Evolutionary conservation across 2,329 filamentous ascomycete species (phyloP), one percentile per base, ranked within the genome.

Genomic region (Rosellinia necatrix): DNA sequence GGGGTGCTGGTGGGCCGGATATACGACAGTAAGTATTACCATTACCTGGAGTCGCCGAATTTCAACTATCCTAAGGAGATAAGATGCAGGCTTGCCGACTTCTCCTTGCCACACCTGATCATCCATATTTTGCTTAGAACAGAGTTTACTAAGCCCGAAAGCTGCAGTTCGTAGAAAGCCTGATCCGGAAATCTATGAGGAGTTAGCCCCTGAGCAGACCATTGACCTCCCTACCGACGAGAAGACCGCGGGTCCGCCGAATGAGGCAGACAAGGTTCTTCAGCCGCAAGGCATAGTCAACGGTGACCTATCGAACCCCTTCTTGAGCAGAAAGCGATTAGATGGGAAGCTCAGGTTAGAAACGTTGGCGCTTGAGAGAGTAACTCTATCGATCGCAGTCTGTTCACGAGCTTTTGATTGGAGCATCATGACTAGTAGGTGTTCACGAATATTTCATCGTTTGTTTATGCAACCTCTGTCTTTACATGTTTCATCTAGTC

Each of bases 381-480:
- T 93, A 2, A 81, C 84, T 0, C 74, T 94, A n/a, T 91, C 87
- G 1, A 80, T 91, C 37, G 78, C 85, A 7, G 84, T 90, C n/a
- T 78, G 91, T 51, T 80, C 85, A 42, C 82, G 83, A 58, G 87
- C 84, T 1, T 80, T 94, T 37, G 89, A 94, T 72, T 94, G 89
- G 89, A 84, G 84, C 1, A 77, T 81, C 8, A 71, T 94, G 49
- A 89, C 85, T 2, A 88, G 49, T 48, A 48, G n/a, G 27, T 30
- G 44, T n/a, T n/a, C n/a, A n/a, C n/a, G n/a, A n/a, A n/a, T n/a
- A n/a, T n/a, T n/a, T n/a, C n/a, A n/a, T n/a, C n/a, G n/a, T n/a
- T n/a, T n/a, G n/a, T n/a, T n/a, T n/a, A n/a, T n/a, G n/a, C n/a
- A n/a, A n/a, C n/a, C n/a, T n/a, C n/a, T n/a, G n/a, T n/a, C n/a